Evolutionary conservation across 352 stramenopile species (phyloP), one percentile per base, ranked within the genome.

Genomic region (Globisporangium perplexum): DNA sequence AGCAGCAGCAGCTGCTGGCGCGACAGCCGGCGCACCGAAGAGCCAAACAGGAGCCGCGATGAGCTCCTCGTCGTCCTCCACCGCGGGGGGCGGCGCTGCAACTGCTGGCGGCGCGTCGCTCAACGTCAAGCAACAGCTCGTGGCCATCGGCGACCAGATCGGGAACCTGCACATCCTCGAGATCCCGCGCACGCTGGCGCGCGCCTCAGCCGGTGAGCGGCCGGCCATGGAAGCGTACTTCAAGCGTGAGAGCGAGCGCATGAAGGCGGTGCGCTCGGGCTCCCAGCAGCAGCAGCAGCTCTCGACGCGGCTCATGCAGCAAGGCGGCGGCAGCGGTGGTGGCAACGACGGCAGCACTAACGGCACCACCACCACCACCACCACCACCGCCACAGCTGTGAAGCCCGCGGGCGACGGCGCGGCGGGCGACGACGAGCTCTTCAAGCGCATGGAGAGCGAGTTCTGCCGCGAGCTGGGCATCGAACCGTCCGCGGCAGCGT

Each of bases 151-250:
- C 41, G 90, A 97, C 59, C 78, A 94, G 58, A 90, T 85, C 28
- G 92, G 92, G 1, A 97, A 96, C 63, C 67, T 98, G 39, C 90
- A 98, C 65, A 93, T 97, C 55, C 78, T 97, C 57, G 85, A 97
- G 55, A 81, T 98, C 48, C 92, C 89, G 23, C 73, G 87, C n/a
- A 92, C 83, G 24, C 58, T 97, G 14, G 90, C 86, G 42, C 73
- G 88, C n/a, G 77, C 80, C n/a, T 74, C 76, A 12, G 71, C 71
- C 45, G 89, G 86, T 22, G 92, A 98, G 72, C 69, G 74, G 6
- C 62, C 66, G 22, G 59, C 88, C 12, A 95, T 98, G 72, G 71
- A 87, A 43, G 70, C 70, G 17, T 97, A 96, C 64, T 90, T 97
- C 56, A 91, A 96, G 57, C 78, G 90, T 18, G 90, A 98, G 64